A percentile compares a stretch with the other conserved stretches of the same genome.
Conservation (phyloP, 2,329 filamentous ascomycete genomes). For the Acrocalymma vagum region DNA sequence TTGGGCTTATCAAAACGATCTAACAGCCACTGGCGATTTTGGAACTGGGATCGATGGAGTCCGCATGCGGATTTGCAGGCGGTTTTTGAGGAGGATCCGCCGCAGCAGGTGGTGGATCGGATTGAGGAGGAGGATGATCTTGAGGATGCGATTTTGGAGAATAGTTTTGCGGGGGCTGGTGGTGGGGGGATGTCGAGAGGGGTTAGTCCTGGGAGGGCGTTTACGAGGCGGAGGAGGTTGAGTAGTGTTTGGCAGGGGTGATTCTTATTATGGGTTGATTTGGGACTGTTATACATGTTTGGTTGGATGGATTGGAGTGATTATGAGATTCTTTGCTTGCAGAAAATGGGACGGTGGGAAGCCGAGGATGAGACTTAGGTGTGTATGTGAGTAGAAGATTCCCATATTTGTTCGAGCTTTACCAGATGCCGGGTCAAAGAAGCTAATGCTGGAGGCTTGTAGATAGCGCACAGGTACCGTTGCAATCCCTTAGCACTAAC, state of each 20-base stretch:
- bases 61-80: conserved; percentile 76
- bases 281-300: no score
- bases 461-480: no score
- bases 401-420: no score
- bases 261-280: no score
- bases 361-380: no score
- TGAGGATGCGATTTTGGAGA: conserved; percentile 53
- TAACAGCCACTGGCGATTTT: conserved; percentile 64
- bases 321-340: no score
- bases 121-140: conserved; percentile 61
- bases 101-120: conserved; percentile 59
- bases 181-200: conserved; percentile 14
- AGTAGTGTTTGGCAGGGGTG: conserved; percentile 46
- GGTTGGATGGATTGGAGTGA: no score
- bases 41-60: conserved; percentile 72
- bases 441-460: no score
- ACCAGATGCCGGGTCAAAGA: no score
- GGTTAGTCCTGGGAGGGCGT: conserved; percentile 42
- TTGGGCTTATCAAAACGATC: conserved; percentile 50
- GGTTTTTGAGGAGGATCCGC: conserved; percentile 76
- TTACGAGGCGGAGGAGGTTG: conserved; percentile 40
- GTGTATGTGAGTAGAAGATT: no score
- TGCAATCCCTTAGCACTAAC: no score
- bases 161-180: conserved; percentile 42
- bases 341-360: no score